A percentile compares a stretch with the other conserved stretches of the same genome.
Evolutionary conservation across 78 protist genomes (phyloP).

Genomic region (Guillardia theta): DNA sequence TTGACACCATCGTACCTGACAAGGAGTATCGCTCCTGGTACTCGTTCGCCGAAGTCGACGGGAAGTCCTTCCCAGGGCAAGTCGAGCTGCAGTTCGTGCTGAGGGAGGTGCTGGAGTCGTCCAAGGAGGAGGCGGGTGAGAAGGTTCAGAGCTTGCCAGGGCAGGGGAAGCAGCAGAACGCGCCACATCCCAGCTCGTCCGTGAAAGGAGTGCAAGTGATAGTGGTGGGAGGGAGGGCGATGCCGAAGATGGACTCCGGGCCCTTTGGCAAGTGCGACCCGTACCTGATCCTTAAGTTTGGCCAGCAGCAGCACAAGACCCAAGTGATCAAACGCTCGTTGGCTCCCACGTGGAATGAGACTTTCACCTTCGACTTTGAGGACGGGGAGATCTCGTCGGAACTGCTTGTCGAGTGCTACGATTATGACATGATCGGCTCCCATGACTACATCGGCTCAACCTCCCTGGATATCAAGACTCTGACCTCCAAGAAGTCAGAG

Average conservation of each 20-base stretch:
- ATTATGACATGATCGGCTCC: background rate
- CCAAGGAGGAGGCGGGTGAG: background rate
- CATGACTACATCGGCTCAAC: background rate
- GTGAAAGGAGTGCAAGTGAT: background rate
- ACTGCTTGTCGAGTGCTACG: background rate
- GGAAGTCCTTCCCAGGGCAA: background rate
- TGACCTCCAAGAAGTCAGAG: background rate
- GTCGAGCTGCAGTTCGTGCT: background rate
- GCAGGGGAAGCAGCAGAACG: background rate
- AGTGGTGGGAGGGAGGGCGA: background rate
- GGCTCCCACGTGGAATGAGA: slow-evolving; percentile 2
- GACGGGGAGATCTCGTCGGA: background rate
- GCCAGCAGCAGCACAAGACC: background rate
- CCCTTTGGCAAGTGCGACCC: slow-evolving; percentile 15
- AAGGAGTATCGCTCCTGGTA: background rate
- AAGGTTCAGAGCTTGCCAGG: background rate
- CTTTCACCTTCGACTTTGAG: background rate
- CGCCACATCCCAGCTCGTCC: background rate
- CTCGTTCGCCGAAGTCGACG: background rate
- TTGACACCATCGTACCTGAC: background rate
- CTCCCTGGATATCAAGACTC: background rate
- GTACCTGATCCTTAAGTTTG: background rate
- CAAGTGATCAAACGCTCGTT: background rate
- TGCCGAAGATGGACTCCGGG: slow-evolving; percentile 17
- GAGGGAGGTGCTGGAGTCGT: background rate